Conservation (phyloP, 805 yeast genomes). For the Metschnikowia lunata region DNA sequence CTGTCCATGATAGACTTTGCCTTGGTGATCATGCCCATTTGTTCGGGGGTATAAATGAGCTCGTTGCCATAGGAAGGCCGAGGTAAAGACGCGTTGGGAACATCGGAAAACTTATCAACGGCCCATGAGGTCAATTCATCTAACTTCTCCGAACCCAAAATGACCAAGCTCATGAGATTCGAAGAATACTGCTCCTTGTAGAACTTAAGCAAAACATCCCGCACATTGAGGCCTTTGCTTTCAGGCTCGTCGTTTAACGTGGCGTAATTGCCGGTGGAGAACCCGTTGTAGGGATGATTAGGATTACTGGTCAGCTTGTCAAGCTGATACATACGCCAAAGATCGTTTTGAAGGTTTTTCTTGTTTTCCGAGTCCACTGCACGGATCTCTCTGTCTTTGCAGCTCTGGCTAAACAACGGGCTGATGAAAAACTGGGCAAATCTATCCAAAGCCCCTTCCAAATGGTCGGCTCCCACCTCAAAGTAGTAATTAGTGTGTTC, state of each 20-base stretch:
- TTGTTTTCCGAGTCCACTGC: constrained; percentile 97
- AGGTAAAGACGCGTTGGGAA: constrained; percentile 49
- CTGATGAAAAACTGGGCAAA: constrained; percentile 88
- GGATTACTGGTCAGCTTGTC: constrained; percentile 71
- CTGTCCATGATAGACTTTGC: constrained; percentile 84
- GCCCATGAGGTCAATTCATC: constrained; percentile 73
- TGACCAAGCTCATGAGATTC: constrained; percentile 81
- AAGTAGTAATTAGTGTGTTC: constrained; percentile 89
- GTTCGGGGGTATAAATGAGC: constrained; percentile 45
- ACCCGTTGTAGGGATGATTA: constrained; percentile 78
- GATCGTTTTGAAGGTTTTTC: constrained; percentile 85
- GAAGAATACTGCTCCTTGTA: constrained; percentile 72
- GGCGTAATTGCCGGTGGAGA: constrained; percentile 80
- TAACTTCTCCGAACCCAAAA: constrained; percentile 76
- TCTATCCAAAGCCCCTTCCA: constrained; percentile 86
- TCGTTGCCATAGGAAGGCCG: constrained; percentile 42
- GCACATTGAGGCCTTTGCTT: constrained; percentile 59
- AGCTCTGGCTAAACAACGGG: constrained; percentile 68
- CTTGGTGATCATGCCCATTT: constrained; percentile 50
- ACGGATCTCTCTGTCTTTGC: constrained; percentile 87
- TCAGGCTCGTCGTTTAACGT: constrained; percentile 71
- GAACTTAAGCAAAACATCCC: constrained; percentile 76
- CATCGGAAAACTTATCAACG: constrained; percentile 54
- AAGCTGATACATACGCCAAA: constrained; percentile 84
- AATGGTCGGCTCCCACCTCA: constrained; percentile 69